Evolutionary conservation across 208 protist genomes (phyloP).

Genomic region (Trypanosoma conorhini): DNA sequence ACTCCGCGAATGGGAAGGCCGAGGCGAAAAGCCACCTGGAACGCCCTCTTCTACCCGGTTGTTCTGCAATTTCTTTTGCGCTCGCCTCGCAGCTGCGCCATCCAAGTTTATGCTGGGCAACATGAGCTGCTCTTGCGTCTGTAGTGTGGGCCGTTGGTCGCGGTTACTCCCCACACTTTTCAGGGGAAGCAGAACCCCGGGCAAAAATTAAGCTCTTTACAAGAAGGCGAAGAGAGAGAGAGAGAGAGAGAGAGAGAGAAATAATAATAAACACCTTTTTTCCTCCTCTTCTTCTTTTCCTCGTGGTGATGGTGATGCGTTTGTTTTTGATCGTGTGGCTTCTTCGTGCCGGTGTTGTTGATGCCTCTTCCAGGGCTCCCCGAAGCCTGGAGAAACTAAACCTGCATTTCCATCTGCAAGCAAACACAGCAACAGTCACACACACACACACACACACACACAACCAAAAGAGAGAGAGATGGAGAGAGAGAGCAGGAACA

Average conservation of each 20-base stretch:
- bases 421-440: slow-evolving; percentile 1
- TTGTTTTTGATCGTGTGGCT: too few species aligned
- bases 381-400: too few species aligned
- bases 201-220: too few species aligned
- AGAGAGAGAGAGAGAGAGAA: background rate
- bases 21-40: slow-evolving; percentile 29
- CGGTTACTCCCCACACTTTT: background rate
- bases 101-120: slow-evolving; percentile 55
- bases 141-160: background rate
- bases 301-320: too few species aligned
- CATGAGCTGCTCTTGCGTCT: slow-evolving; percentile 6
- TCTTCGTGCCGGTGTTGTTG: too few species aligned
- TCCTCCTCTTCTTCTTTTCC: too few species aligned
- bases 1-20: slow-evolving; percentile 26
- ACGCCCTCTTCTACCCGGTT: slow-evolving; percentile 12
- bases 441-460: slow-evolving; percentile 1
- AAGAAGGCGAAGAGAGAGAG: background rate
- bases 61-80: slow-evolving; percentile 40
- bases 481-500: background rate
- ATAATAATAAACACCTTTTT: too few species aligned
- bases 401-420: too few species aligned
- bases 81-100: slow-evolving; percentile 44
- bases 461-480: slow-evolving; percentile 18
- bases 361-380: too few species aligned
- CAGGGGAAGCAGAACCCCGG: too few species aligned